These are phyloP conservation scores for Coemansia sp. DNA, from an alignment of 192 early-diverging fungal genomes.

Conservation along the genomic window DNA sequence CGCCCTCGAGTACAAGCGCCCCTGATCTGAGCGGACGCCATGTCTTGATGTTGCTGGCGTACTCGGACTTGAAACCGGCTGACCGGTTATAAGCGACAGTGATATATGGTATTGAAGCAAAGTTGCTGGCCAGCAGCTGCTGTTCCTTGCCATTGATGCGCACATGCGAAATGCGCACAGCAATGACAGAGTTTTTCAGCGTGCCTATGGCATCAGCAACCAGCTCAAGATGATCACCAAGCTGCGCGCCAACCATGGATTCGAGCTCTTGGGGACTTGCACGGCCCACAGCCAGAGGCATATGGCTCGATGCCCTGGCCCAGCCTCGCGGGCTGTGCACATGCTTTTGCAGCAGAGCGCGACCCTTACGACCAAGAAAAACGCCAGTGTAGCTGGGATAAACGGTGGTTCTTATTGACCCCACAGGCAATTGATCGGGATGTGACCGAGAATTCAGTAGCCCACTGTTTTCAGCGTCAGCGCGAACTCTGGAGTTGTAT, in stretches of 20 bases:
- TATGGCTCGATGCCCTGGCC: conserved; percentile 24
- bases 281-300: conserved; percentile 21
- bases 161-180: conserved; percentile 32
- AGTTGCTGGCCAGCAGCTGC: background rate
- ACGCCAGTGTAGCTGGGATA: conserved; percentile 28
- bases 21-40: conserved; percentile 37
- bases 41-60: conserved; percentile 16
- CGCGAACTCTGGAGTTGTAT: conserved; percentile 42
- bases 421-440: conserved; percentile 23
- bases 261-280: conserved; percentile 14
- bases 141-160: background rate
- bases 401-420: conserved; percentile 19
- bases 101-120: conserved; percentile 22
- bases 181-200: conserved; percentile 19
- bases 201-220: conserved; percentile 38
- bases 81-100: conserved; percentile 44
- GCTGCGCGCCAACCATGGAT: conserved; percentile 17
- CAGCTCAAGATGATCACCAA: conserved; percentile 36
- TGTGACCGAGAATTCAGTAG: background rate
- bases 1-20: conserved; percentile 26
- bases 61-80: conserved; percentile 10
- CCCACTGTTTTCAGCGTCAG: background rate
- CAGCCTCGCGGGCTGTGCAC: conserved; percentile 35
- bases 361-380: conserved; percentile 18
- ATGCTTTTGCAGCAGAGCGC: conserved; percentile 13